phyloP scores from a whole-genome alignment of 2,329 filamentous ascomycete species.

The Aureobasidium uvarum region DNA sequence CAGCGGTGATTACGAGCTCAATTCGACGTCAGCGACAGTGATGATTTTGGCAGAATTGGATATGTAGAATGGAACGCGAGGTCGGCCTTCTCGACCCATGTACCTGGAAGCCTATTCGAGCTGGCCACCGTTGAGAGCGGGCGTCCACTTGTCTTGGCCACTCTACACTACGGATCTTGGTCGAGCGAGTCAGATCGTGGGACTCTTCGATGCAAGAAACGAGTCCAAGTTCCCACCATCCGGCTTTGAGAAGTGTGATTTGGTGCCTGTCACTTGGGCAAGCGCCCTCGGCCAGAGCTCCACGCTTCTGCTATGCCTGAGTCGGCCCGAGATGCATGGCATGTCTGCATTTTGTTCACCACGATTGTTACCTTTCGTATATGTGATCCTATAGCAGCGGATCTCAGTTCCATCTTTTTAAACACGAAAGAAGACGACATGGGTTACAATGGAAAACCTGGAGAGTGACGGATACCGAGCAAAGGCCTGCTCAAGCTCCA shows the following conservation, averaged over 20 bases:
- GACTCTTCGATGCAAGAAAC: background rate
- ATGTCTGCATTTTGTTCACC: background rate
- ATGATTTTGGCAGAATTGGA: conserved; percentile 9
- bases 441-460: background rate
- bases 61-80: background rate
- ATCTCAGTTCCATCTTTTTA: fast-evolving
- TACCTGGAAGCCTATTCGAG: conserved; percentile 8
- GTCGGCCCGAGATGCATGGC: conserved; percentile 1
- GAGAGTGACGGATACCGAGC: background rate
- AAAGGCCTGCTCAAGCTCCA: background rate
- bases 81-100: background rate
- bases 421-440: background rate
- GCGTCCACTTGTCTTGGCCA: background rate
- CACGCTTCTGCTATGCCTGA: background rate
- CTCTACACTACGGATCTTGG: background rate
- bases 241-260: background rate
- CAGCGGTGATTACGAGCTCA: background rate
- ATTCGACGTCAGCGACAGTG: background rate
- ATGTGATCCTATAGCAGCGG: no score
- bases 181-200: background rate
- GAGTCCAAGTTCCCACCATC: background rate
- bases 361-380: background rate
- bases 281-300: background rate
- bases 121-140: conserved; percentile 8
- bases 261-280: background rate